Conservation (phyloP, 129 eudicot genomes). For the Tanacetum coccineum region DNA sequence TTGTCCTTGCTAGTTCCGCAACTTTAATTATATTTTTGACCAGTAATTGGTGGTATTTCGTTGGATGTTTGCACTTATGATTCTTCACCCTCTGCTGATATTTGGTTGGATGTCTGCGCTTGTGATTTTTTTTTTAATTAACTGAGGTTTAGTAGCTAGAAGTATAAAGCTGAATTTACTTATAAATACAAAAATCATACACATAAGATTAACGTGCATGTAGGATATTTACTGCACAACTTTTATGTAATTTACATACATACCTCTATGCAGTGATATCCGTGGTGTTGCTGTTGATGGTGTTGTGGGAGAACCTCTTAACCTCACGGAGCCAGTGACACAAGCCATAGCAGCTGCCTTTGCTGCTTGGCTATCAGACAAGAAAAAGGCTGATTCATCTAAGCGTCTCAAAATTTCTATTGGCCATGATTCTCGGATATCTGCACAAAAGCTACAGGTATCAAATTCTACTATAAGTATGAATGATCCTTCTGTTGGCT, state of each 20-base stretch:
- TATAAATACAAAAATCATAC: background rate
- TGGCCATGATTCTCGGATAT: slow-evolving; percentile 19
- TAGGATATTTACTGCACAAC: background rate
- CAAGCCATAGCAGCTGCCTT: slow-evolving; percentile 96
- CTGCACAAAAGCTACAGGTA: slow-evolving; percentile 19
- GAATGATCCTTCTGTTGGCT: slow-evolving; percentile 6
- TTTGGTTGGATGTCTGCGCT: background rate
- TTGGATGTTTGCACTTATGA: background rate
- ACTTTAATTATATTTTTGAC: no score
- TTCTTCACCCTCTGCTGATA: background rate
- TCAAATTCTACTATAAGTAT: background rate
- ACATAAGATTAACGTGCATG: background rate
- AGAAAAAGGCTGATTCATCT: slow-evolving; percentile 59
- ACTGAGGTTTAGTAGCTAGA: background rate
- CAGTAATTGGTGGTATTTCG: no score
- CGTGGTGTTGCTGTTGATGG: slow-evolving; percentile 99
- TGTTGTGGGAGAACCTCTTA: slow-evolving; percentile 87
- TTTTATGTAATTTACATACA: background rate
- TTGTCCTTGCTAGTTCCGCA: background rate
- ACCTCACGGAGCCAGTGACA: slow-evolving; percentile 82
- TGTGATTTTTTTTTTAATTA: background rate
- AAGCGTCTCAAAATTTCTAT: slow-evolving; percentile 23
- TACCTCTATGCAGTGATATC: slow-evolving; percentile 65
- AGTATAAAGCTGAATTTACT: background rate
- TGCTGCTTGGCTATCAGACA: slow-evolving; percentile 79